phyloP scores from a whole-genome alignment of 2,329 filamentous ascomycete genomes.

The Penicillium sp. region DNA sequence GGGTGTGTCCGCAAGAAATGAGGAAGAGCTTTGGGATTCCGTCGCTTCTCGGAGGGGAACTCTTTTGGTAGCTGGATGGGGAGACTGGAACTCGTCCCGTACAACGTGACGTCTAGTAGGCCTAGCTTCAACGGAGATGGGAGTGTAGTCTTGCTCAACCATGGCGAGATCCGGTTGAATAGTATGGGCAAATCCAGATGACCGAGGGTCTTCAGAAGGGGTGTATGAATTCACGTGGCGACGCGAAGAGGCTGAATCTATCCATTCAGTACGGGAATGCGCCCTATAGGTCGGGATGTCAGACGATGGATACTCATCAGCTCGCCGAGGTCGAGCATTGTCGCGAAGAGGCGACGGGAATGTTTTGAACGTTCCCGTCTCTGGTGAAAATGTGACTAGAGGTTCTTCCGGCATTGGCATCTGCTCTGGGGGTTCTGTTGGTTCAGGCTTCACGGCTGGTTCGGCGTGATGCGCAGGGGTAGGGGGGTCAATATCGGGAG shows the following conservation, averaged over 20 bases:
- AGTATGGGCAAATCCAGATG: conserved; percentile 3
- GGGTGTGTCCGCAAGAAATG: conserved; percentile 41
- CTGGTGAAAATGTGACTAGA: conserved; percentile 43
- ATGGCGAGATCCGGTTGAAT: conserved; percentile 1
- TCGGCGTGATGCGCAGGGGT: conserved; percentile 6
- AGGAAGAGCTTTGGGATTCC: conserved; percentile 21
- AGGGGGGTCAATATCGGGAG: conserved; percentile 19
- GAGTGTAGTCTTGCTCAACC: not conserved
- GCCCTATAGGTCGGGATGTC: conserved; percentile 9
- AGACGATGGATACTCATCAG: conserved; percentile 16
- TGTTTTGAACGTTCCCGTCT: conserved; percentile 45
- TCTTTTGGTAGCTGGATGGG: conserved; percentile 29
- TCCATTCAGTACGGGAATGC: conserved; percentile 8
- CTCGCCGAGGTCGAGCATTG: conserved; percentile 23
- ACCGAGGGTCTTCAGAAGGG: conserved; percentile 14
- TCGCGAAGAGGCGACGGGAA: conserved; percentile 39
- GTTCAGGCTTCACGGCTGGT: conserved; percentile 16
- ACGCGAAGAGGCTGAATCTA: conserved; percentile 8
- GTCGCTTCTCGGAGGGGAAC: conserved; percentile 34
- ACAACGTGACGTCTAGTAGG: conserved; percentile 10
- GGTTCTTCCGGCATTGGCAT: conserved; percentile 32
- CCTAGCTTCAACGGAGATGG: conserved; percentile 9
- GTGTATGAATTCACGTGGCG: conserved; percentile 14
- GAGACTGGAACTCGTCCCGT: conserved; percentile 14
- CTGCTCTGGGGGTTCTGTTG: conserved; percentile 20